A percentile compares a stretch with the other conserved stretches of the same genome.
Evolutionary conservation across 495 filamentous ascomycete genomes (phyloP).

Genomic region (Saxophila tyrrhenica): DNA sequence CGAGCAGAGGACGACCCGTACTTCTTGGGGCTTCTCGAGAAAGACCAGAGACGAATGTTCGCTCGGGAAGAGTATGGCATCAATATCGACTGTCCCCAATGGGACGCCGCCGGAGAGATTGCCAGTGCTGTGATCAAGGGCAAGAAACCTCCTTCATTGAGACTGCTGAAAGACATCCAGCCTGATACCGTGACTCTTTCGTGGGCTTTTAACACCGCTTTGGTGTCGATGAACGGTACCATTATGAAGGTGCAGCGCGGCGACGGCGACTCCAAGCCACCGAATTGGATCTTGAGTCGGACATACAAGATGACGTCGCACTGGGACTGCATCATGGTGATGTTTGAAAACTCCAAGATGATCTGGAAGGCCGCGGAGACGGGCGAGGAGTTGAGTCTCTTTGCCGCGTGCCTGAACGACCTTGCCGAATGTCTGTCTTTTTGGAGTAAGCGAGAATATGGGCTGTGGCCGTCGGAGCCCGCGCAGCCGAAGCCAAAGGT

Average conservation of each 20-base stretch:
- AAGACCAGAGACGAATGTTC: neutral
- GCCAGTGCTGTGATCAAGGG: neutral
- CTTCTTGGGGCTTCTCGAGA: neutral
- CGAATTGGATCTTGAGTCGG: neutral
- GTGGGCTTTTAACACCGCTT: no score
- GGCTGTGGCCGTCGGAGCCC: neutral
- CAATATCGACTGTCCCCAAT: neutral
- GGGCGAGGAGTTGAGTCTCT: neutral
- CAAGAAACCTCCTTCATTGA: neutral
- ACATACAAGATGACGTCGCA: neutral
- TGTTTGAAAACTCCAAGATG: neutral
- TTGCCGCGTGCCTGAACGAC: neutral
- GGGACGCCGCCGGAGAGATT: neutral
- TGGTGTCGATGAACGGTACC: no score
- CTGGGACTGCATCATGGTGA: neutral
- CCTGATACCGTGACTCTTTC: no score
- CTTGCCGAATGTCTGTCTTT: neutral
- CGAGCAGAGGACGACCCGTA: neutral
- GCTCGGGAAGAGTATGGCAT: neutral
- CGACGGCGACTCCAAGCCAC: neutral
- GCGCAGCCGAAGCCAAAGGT: neutral
- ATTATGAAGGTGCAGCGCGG: no score
- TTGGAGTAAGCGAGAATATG: neutral
- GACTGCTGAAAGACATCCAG: neutral
- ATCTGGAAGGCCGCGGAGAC: neutral